These are phyloP conservation scores for Ceratonia siliqua DNA, from an alignment of 306 rosid genomes.

Conservation along the genomic window DNA sequence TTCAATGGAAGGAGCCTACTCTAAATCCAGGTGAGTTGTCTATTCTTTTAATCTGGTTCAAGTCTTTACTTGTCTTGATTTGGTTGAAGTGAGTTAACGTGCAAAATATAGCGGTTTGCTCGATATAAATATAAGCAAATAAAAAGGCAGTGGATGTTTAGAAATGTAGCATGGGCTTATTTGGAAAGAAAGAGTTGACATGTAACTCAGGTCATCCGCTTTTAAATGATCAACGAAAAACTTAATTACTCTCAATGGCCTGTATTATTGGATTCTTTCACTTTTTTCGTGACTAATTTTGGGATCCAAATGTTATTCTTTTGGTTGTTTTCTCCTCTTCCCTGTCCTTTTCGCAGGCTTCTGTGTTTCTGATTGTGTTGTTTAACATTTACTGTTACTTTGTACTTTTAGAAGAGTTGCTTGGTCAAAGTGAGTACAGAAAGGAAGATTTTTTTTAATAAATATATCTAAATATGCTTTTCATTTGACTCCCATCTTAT, in stretches of 20 bases:
- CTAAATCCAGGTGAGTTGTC: slow-evolving; percentile 69
- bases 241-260: slow-evolving; percentile 5
- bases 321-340: slow-evolving; percentile 15
- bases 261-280: not conserved
- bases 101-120: not conserved
- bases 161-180: not conserved
- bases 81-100: not conserved
- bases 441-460: not conserved
- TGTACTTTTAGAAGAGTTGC: not conserved
- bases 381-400: too few relatives aligned
- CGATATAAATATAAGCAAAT: not conserved
- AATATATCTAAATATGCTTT: not conserved
- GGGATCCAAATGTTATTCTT: slow-evolving; percentile 2
- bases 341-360: not conserved
- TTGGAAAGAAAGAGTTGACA: too few relatives aligned
- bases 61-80: not conserved
- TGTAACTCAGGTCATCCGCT: too few relatives aligned
- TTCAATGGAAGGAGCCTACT: slow-evolving; percentile 51
- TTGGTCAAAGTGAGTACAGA: not conserved
- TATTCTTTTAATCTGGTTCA: not conserved
- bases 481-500: not conserved
- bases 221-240: too few relatives aligned
- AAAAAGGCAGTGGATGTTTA: not conserved
- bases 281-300: not conserved
- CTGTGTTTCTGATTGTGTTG: not conserved